Evolutionary conservation across 2,329 filamentous ascomycete genomes (phyloP).

Genomic region (Talaromyces sp.): DNA sequence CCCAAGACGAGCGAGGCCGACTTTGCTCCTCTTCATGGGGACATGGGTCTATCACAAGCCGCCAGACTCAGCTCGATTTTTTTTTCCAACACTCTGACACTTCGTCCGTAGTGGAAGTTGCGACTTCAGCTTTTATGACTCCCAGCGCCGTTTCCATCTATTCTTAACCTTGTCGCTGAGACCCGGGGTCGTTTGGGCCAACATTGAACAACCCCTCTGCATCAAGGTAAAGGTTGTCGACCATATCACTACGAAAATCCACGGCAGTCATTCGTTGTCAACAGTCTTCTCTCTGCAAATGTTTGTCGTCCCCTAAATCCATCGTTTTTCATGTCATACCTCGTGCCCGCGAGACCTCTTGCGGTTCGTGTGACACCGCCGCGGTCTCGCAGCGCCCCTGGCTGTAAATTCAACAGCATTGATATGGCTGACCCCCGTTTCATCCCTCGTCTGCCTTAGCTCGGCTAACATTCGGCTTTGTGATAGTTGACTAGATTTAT

Average conservation of each 20-base stretch:
- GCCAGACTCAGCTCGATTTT: not conserved
- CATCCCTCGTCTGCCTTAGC: constrained; percentile 1
- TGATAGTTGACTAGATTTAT: not conserved
- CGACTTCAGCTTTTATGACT: not conserved
- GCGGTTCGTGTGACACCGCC: constrained; percentile 6
- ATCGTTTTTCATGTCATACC: not conserved
- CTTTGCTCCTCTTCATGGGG: not conserved
- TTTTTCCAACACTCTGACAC: not conserved
- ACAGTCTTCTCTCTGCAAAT: not conserved
- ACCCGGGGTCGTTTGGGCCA: not conserved
- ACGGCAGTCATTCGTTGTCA: not conserved
- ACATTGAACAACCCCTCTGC: constrained; percentile 2
- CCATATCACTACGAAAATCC: not conserved
- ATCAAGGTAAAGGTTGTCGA: not conserved
- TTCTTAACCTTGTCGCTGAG: not conserved
- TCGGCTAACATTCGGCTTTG: not conserved
- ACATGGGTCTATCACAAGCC: not conserved
- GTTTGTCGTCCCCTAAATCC: not conserved
- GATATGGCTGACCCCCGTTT: constrained; percentile 4
- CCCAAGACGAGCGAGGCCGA: not conserved
- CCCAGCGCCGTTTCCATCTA: not conserved
- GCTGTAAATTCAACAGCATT: not conserved
- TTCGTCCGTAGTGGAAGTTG: not conserved
- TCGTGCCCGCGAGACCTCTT: not conserved
- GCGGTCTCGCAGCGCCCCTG: constrained; percentile 3